These are phyloP conservation scores for Phytophthora meadii DNA, from an alignment of 352 stramenopile genomes.

Conservation along the genomic window DNA sequence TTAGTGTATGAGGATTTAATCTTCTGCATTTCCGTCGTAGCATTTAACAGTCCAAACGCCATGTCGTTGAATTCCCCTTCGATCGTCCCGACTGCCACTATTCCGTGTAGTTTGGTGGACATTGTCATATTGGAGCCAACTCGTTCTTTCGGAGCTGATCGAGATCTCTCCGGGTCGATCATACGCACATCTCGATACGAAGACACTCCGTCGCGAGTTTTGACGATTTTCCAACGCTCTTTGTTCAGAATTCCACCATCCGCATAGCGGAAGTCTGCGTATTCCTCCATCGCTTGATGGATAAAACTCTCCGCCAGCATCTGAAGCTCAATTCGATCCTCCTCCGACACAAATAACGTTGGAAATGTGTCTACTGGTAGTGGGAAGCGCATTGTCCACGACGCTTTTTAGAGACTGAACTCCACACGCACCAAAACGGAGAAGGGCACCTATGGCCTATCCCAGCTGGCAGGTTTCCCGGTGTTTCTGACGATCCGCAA, in stretches of 20 bases:
- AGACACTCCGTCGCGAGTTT: slow-evolving; percentile 30
- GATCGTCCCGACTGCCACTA: slow-evolving; percentile 36
- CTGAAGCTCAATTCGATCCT: slow-evolving; percentile 38
- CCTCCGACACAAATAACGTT: slow-evolving; percentile 37
- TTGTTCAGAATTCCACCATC: slow-evolving; percentile 38
- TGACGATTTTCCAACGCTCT: slow-evolving; percentile 51
- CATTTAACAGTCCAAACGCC: slow-evolving; percentile 43
- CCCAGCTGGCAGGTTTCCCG: slow-evolving; percentile 17
- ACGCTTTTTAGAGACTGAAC: not conserved
- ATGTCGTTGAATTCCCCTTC: slow-evolving; percentile 46
- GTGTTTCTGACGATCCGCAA: slow-evolving; percentile 6
- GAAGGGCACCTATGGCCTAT: slow-evolving; percentile 20
- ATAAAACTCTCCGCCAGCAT: slow-evolving; percentile 39
- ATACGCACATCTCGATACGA: slow-evolving; percentile 38
- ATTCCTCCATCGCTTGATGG: slow-evolving; percentile 44
- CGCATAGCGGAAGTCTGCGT: slow-evolving; percentile 43
- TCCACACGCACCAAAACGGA: slow-evolving; percentile 16
- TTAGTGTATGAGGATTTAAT: slow-evolving; percentile 57
- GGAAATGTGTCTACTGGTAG: slow-evolving; percentile 46
- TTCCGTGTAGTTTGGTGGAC: slow-evolving; percentile 35
- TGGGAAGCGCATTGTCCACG: slow-evolving; percentile 30
- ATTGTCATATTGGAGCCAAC: slow-evolving; percentile 34
- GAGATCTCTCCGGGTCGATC: slow-evolving; percentile 20
- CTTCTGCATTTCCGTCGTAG: slow-evolving; percentile 35
- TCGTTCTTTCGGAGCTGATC: slow-evolving; percentile 25